A percentile compares a stretch with the other conserved stretches of the same genome.
Conservation (phyloP, 306 rosid species). For the Benincasa hispida region DNA sequence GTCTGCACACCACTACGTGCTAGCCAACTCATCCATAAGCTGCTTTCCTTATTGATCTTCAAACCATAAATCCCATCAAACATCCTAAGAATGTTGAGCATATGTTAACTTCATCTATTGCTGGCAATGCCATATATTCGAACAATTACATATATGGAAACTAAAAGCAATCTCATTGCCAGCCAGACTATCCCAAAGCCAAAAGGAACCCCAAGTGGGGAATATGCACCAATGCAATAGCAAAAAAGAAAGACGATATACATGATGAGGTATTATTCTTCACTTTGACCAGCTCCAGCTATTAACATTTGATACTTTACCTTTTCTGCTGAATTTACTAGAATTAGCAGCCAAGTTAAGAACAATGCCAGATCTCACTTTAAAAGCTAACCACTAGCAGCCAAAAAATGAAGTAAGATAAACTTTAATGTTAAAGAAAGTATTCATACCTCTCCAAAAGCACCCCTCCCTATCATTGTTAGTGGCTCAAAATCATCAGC, state of each 20-base stretch:
- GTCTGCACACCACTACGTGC: not conserved
- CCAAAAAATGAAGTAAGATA: not conserved
- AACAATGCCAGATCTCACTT: not conserved
- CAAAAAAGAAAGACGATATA: not conserved
- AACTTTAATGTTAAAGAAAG: conserved; percentile 8
- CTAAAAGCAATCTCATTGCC: not conserved
- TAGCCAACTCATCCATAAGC: not conserved
- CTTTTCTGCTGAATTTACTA: too few relatives aligned
- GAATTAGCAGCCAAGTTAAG: not conserved
- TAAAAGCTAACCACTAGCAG: not conserved
- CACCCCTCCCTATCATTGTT: conserved; percentile 99
- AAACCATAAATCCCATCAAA: not conserved
- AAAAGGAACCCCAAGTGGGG: not conserved
- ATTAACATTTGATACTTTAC: not conserved
- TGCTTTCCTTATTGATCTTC: not conserved
- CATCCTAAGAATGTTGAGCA: not conserved
- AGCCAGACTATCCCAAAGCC: not conserved
- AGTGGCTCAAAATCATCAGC: conserved; percentile 96
- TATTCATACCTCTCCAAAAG: conserved; percentile 87
- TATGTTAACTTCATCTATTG: not conserved
- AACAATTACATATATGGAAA: not conserved
- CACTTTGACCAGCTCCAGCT: not conserved
- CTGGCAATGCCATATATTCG: not conserved
- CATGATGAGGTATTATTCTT: not conserved
- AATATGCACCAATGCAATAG: not conserved